These are phyloP conservation scores for Phytopythium litorale DNA, from an alignment of 352 stramenopile species.

Conservation along the genomic window DNA sequence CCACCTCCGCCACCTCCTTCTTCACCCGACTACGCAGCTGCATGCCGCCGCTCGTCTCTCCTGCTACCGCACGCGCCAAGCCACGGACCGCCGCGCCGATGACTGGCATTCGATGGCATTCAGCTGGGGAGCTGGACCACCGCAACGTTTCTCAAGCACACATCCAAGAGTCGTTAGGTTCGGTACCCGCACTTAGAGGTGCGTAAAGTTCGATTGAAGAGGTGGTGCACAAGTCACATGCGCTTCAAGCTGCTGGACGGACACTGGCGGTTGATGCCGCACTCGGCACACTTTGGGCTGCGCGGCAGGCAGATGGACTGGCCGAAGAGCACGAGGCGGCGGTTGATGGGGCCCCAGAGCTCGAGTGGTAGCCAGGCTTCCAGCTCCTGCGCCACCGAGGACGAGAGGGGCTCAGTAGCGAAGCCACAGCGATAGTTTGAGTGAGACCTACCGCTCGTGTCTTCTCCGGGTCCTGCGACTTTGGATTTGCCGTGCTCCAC, in stretches of 20 bases:
- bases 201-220: not conserved
- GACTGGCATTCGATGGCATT: conserved; percentile 10
- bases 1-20: conserved; percentile 8
- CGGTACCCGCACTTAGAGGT: not conserved
- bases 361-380: conserved; percentile 92
- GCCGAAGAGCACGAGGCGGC: conserved; percentile 94
- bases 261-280: conserved; percentile 67
- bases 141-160: conserved; percentile 8
- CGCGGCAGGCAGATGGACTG: conserved; percentile 88
- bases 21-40: conserved; percentile 28
- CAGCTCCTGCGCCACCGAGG: conserved; percentile 89
- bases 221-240: not conserved
- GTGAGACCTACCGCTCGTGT: conserved; percentile 59
- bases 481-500: conserved; percentile 79
- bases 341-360: conserved; percentile 91
- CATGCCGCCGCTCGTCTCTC: conserved; percentile 14
- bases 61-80: not conserved
- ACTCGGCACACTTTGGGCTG: conserved; percentile 74
- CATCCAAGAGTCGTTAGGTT: conserved; percentile 1
- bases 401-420: conserved; percentile 39
- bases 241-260: conserved; percentile 36
- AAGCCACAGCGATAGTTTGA: not conserved
- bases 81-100: not conserved
- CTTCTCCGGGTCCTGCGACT: conserved; percentile 88
- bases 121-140: conserved; percentile 16